Evolutionary conservation across 495 filamentous ascomycete genomes (phyloP), one percentile per base, ranked within the genome.

Genomic region (Ramalina intermedia): DNA sequence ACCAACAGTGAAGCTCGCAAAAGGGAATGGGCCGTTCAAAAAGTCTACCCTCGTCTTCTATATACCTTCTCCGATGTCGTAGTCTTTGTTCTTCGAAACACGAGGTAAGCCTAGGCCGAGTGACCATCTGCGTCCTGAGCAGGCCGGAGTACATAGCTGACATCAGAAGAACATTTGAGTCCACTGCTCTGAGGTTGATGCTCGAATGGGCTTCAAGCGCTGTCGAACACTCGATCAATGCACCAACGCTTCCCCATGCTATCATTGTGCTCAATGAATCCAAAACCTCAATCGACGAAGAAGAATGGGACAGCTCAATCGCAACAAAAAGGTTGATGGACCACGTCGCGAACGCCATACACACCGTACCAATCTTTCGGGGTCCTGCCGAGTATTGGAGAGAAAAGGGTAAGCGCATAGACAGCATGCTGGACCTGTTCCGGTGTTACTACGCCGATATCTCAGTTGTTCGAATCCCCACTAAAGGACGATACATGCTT

Each of bases 51-150:
- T n/a, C 51, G 62, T 3, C 40, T 65, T 18, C 41, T 65, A 0
- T 78, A 74, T 55, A 73, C 70, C 1, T 74, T 76, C 41, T 73
- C 69, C 1, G 73, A 78, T 47, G 68, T 69, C 14, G 61, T 76
- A n/a, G 69, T 74, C 2, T 78, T 76, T 57, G 71, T 76, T 7
- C 50, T 72, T 36, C 50, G 60, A 6, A 70, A 74, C 39, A 55
- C 67, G 2, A 65, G 55, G 69, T 73, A 55, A 55, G n/a, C n/a
- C n/a, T n/a, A n/a, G n/a, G n/a, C n/a, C n/a, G n/a, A n/a, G n/a
- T n/a, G n/a, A n/a, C n/a, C n/a, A n/a, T n/a, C n/a, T n/a, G n/a
- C n/a, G n/a, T n/a, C n/a, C n/a, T n/a, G n/a, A n/a, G n/a, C n/a
- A n/a, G n/a, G n/a, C n/a, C n/a, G n/a, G n/a, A n/a, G n/a, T n/a